Conservation (phyloP, 2,329 filamentous ascomycete genomes). For the Niveomyces coronatus region DNA sequence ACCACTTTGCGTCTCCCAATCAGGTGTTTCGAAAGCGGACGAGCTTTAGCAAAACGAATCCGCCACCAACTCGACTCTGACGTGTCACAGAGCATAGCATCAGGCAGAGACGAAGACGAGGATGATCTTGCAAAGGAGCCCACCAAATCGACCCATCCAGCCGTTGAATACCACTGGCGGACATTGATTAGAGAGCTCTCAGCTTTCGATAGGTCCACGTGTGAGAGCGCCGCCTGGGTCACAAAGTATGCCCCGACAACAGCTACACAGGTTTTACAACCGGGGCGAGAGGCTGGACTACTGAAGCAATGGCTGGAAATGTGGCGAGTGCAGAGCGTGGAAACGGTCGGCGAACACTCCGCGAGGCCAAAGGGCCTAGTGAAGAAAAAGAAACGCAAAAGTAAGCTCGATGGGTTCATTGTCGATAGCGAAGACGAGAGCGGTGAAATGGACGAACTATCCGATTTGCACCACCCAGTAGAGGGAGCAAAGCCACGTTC, state of each 20-base stretch:
- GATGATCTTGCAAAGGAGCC: slow-evolving; percentile 24
- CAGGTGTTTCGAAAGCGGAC: slow-evolving; percentile 48
- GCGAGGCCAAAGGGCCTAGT: slow-evolving; percentile 18
- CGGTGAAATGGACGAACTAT: slow-evolving; percentile 57
- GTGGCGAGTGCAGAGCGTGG: slow-evolving; percentile 67
- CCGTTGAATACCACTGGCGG: slow-evolving; percentile 48
- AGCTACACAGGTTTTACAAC: slow-evolving; percentile 65
- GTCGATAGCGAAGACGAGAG: slow-evolving; percentile 68
- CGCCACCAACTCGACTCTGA: slow-evolving; percentile 32
- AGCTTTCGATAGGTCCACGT: slow-evolving; percentile 69
- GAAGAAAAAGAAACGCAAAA: slow-evolving; percentile 59
- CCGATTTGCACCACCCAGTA: slow-evolving; percentile 34
- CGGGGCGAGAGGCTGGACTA: slow-evolving; percentile 56
- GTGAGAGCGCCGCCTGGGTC: slow-evolving; percentile 63
- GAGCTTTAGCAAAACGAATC: slow-evolving; percentile 40
- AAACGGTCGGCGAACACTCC: slow-evolving; percentile 39
- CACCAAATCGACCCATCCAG: slow-evolving; percentile 37
- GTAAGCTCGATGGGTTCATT: slow-evolving; percentile 71
- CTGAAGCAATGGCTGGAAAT: slow-evolving; percentile 73
- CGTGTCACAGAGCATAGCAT: background rate
- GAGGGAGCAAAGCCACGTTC: background rate
- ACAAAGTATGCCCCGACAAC: slow-evolving; percentile 73
- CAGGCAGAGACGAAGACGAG: slow-evolving; percentile 17
- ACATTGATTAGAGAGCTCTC: slow-evolving; percentile 54
- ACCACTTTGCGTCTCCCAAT: slow-evolving; percentile 41